Base-by-base conservation (phyloP, 1,284 basidiomycete genomes). In the Ustilago sp. region DNA sequence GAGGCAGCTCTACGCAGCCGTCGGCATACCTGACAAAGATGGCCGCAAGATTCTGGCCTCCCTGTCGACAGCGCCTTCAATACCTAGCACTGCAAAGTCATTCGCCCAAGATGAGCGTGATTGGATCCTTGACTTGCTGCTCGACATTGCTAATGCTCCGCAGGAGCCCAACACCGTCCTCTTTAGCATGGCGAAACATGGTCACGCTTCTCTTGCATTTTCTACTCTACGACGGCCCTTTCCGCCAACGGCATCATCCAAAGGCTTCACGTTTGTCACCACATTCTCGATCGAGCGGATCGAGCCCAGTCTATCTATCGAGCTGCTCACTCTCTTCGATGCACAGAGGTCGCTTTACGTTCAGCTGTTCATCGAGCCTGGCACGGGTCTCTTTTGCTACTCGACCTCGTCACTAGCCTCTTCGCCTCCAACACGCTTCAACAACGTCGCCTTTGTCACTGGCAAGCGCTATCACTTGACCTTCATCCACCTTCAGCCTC, bases 241-340 rank as follows among this genome's bases (percentile, higher is more conserved):
- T 56, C 83, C 83, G 3, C 77, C 80, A 9, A 19, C 53, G 0
- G 1, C 74, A 0, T 28, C 57, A 2, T 76, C 79, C 1, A 59
- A 54, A 12, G 82, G 83, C 19, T 83, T 75, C 38, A 74, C 80
- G 11, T 74, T 83, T n/a, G 68, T 70, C 34, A 68, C 68, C 38
- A 61, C 74, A 2, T 63, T 82, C 51, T 59, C 58, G 4, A 75
- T 82, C 43, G 79, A 82, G 35, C 63, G 74, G n/a, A 73, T 74
- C 19, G 73, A 80, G 60, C 77, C 64, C 8, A 69, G 60, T 41
- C 48, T 72, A 3, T 66, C 69, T 8, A 52, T 82, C 36, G 77
- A 82, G 36, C 56, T 83, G 12, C 69, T 84, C 41, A 73, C 77
- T 8, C 50, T 83, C 39, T 79, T 78, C 38, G 76, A 83, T 48